These are phyloP conservation scores for Holtermanniella nyarrowii DNA, from an alignment of 768 basidiomycete species.

Conservation along the genomic window DNA sequence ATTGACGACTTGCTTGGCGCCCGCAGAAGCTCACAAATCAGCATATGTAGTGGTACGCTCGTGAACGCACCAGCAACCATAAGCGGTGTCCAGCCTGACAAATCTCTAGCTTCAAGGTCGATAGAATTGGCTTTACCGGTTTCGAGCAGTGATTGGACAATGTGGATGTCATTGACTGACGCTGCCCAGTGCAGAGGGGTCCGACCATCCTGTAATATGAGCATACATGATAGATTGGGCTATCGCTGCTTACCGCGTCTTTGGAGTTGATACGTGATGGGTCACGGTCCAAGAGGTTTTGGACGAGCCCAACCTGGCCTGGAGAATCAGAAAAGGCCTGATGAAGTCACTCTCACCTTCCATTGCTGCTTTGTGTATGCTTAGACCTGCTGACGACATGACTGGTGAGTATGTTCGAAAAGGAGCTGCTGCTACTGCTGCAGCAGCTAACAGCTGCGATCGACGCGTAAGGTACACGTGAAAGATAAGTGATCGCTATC, in stretches of 20 bases:
- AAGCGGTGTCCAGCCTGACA: constrained; percentile 39
- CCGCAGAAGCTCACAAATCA: constrained; percentile 38
- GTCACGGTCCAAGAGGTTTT: constrained; percentile 31
- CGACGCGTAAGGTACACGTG: not conserved
- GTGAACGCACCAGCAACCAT: constrained; percentile 39
- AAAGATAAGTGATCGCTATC: no score
- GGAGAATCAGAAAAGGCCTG: not conserved
- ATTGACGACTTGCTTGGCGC: constrained; percentile 32
- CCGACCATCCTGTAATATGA: constrained; percentile 32
- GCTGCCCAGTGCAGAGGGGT: constrained; percentile 42
- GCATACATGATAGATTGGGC: not conserved
- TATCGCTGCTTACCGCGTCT: constrained; percentile 31
- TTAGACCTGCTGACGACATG: constrained; percentile 33
- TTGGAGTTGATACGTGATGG: constrained; percentile 32
- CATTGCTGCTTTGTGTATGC: constrained; percentile 39
- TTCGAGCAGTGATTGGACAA: constrained; percentile 30
- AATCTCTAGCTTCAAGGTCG: constrained; percentile 35
- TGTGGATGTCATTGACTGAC: constrained; percentile 24
- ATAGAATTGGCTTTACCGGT: constrained; percentile 13
- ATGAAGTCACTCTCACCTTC: constrained; percentile 26
- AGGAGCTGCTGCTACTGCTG: no score
- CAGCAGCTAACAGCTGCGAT: no score
- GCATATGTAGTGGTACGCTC: no score
- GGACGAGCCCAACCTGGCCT: constrained; percentile 40
- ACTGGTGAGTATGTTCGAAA: no score